Conservation (phyloP, 1,139 yeast species). For the Diutina mesorugosa region DNA sequence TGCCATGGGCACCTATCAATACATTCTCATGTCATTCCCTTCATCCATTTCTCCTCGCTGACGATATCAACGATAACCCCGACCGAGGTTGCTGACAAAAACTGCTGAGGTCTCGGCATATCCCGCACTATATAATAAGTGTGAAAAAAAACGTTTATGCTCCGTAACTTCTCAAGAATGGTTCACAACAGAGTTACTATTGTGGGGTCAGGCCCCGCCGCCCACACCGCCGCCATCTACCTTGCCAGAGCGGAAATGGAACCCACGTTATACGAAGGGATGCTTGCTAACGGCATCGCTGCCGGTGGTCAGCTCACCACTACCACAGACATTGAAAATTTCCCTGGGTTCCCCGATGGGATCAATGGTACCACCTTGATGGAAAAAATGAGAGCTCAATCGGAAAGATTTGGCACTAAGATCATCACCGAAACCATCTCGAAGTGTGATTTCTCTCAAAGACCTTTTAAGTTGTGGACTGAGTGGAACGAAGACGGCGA, state of each 20-base stretch:
- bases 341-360: slow-evolving; percentile 98
- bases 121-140: not conserved
- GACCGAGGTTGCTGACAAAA: not conserved
- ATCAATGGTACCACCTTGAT: slow-evolving; percentile 76
- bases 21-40: not conserved
- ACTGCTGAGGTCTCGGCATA: not conserved
- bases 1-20: no score
- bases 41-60: not conserved
- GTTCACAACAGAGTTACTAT: slow-evolving; percentile 83
- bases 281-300: slow-evolving; percentile 95
- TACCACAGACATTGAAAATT: slow-evolving; percentile 93
- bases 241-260: slow-evolving; percentile 91
- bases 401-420: slow-evolving; percentile 78
- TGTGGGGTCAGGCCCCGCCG: slow-evolving; percentile 98
- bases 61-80: not conserved
- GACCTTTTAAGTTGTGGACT: slow-evolving; percentile 94
- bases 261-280: slow-evolving; percentile 89
- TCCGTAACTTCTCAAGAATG: slow-evolving; percentile 29
- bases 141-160: not conserved
- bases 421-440: slow-evolving; percentile 90
- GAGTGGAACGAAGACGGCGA: slow-evolving; percentile 85
- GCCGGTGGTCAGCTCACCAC: slow-evolving; percentile 99
- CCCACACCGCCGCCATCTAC: slow-evolving; percentile 97
- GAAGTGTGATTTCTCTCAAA: slow-evolving; percentile 72
- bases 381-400: slow-evolving; percentile 89